Evolutionary conservation across 306 rosid species (phyloP), one percentile per base, ranked within the genome.

Genomic region (Rosa lucieae): DNA sequence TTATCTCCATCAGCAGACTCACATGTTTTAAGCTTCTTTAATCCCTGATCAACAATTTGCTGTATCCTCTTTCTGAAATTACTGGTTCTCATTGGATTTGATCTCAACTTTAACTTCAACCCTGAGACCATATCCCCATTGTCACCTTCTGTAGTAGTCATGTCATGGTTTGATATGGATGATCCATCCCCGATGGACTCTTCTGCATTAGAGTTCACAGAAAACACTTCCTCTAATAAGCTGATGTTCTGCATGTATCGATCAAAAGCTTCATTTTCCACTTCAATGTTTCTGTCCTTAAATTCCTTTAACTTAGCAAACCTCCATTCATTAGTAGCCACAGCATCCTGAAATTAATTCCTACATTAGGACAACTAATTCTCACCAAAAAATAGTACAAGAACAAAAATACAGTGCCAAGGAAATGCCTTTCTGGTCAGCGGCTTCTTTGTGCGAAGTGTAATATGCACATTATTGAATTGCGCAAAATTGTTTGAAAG

Each of bases 401-500:
- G 65, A 70, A 76, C 55, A 17, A 53, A 52, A 49, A 65, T 44
- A 61, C 35, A 21, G 15, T 46, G 55, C 29, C 13, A 74, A 18
- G 76, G 42, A 62, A 71, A n/a, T 67, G 73, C 99, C 99, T 93
- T 96, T 89, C 88, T 89, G 63, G 99, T 91, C 67, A 96, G 76
- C 9, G 98, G 92, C 90, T 90, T 96, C 89, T 80, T 88, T 14
- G 98, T 90, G 63, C 93, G 90, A 84, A 88, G 87, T 39, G 96
- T 87, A 61, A 87, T 77, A 47, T 93, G 88, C 88, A 93, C 84
- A 81, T 82, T 96, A 83, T 88, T 93, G 90, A 96, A 96, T 63
- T 96, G 99, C 48, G 98, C 85, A 82, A 96, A 96, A 82, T 87
- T 91, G 88, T 77, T 96, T 29, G 98, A 96, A 81, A 93, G 97